Conservation (phyloP, 768 basidiomycete genomes). For the Phlebiopsis flavidoalba region DNA sequence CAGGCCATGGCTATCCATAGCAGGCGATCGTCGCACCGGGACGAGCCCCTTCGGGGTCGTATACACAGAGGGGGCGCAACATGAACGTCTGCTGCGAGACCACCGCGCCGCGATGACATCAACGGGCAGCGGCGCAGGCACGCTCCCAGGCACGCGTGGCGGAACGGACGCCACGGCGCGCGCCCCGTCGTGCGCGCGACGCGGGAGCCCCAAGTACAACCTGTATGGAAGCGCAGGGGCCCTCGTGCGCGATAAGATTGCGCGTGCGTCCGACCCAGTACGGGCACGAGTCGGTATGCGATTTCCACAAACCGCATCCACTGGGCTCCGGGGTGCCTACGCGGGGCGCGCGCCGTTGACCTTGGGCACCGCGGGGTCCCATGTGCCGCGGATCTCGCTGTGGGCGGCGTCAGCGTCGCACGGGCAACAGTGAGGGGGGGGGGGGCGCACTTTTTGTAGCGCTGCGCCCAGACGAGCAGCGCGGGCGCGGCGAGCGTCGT, state of each 20-base stretch:
- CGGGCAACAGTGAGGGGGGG: not conserved
- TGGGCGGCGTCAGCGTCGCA: conserved; percentile 11
- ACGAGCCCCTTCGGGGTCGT: not conserved
- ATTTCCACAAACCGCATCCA: not conserved
- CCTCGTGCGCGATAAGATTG: conserved; percentile 1
- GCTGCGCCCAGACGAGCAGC: conserved; percentile 78
- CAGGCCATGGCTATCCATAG: not conserved
- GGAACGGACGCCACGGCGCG: not conserved
- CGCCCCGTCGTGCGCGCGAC: not conserved
- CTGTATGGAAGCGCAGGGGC: not conserved
- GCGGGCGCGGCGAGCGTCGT: conserved; percentile 72
- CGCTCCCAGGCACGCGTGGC: not conserved
- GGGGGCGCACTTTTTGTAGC: conserved; percentile 78
- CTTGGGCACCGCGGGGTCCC: conserved; percentile 79
- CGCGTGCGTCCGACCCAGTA: not conserved
- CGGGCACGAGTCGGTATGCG: not conserved
- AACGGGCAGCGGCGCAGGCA: not conserved
- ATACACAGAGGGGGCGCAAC: not conserved
- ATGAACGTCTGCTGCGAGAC: not conserved
- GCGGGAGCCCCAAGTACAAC: too few species aligned
- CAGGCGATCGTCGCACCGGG: not conserved
- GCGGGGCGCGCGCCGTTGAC: conserved; percentile 12
- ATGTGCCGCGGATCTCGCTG: conserved; percentile 86
- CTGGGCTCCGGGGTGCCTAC: not conserved
- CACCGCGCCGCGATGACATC: too few species aligned